Conservation (phyloP, 345 rosid species). For the Eutrema japonicum region DNA sequence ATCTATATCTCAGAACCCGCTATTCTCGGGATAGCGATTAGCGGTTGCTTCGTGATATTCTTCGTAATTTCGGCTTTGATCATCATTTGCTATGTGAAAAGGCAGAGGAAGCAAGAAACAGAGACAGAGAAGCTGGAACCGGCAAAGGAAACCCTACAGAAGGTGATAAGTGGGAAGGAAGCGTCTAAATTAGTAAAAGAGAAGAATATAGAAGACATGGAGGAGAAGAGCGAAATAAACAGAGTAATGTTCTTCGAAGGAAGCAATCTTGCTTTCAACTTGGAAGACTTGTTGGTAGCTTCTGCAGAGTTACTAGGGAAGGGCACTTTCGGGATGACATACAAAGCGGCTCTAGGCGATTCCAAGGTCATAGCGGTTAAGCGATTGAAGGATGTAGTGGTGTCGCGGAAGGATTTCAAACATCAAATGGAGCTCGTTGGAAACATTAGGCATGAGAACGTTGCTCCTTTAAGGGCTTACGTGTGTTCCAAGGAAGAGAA, state of each 20-base stretch:
- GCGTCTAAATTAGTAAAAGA: conserved; percentile 44
- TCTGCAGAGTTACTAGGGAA: conserved; percentile 96
- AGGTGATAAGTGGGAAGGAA: conserved; percentile 51
- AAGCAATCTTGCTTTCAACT: conserved; percentile 76
- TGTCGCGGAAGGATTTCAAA: conserved; percentile 75
- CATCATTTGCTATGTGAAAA: conserved; percentile 50
- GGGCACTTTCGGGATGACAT: conserved; percentile 86
- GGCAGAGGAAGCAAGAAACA: conserved; percentile 36
- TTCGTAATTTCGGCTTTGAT: conserved; percentile 49
- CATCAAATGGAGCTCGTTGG: conserved; percentile 89
- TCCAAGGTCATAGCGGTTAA: conserved; percentile 77
- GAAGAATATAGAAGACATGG: conserved; percentile 56
- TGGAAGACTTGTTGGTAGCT: conserved; percentile 89
- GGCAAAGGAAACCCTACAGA: conserved; percentile 33
- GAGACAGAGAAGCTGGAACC: conserved; percentile 30
- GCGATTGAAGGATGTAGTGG: conserved; percentile 76
- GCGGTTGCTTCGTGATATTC: conserved; percentile 56
- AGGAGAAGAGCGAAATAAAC: conserved; percentile 62
- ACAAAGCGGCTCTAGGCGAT: conserved; percentile 82
- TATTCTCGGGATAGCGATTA: conserved; percentile 57
- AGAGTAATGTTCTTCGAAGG: conserved; percentile 85
- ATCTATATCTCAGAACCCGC: conserved; percentile 54
- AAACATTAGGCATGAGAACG: conserved; percentile 74
- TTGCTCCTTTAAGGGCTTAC: conserved; percentile 79
- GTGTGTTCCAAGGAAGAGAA: conserved; percentile 92